Evolutionary conservation across 163 green algal species (phyloP).

Genomic region (Scenedesmus sp.): DNA sequence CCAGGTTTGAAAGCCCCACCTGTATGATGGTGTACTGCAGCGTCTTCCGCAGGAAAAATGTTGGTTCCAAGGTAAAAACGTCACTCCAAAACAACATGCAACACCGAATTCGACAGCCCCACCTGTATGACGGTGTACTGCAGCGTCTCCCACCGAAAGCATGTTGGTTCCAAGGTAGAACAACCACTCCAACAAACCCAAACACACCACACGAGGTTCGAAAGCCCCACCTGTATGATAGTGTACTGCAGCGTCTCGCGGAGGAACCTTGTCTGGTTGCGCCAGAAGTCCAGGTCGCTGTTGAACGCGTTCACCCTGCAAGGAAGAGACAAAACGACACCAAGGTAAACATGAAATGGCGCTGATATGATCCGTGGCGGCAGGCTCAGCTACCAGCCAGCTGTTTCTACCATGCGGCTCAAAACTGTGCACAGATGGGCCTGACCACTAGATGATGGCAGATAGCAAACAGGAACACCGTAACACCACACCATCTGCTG

Average conservation of each 20-base stretch:
- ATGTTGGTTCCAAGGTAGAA: not conserved
- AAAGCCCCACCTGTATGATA: not conserved
- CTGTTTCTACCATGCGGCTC: too few relatives aligned
- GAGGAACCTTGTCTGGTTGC: conserved; percentile 15
- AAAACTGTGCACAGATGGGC: too few relatives aligned
- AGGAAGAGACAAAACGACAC: not conserved
- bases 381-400: not conserved
- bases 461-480: too few relatives aligned
- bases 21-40: conserved; percentile 19
- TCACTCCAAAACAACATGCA: too few relatives aligned
- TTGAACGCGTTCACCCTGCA: conserved; percentile 50
- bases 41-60: not conserved
- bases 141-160: not conserved
- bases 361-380: not conserved
- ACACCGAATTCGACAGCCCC: not conserved
- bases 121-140: conserved; percentile 34
- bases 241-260: conserved; percentile 22
- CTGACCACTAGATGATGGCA: too few relatives aligned
- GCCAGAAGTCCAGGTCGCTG: conserved; percentile 38
- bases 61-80: not conserved
- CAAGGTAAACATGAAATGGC: not conserved
- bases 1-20: not conserved
- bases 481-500: too few relatives aligned
- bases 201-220: not conserved
- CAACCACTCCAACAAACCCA: not conserved